A percentile compares a stretch with the other conserved stretches of the same genome.
phyloP scores from a whole-genome alignment of 148 eudicot genomes.

The Spergularia bocconei region DNA sequence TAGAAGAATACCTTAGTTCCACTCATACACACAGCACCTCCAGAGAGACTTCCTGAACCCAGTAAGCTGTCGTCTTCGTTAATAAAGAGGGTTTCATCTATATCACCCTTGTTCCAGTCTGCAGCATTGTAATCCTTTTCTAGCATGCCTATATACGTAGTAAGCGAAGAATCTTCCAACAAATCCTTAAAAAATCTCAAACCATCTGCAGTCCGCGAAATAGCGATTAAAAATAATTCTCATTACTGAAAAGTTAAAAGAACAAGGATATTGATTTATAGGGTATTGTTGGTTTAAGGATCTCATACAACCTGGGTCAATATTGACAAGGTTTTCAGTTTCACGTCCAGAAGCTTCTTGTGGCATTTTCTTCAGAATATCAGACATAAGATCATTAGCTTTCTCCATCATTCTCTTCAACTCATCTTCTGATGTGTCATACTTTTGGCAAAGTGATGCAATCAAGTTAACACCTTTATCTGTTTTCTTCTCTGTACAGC shows the following conservation, averaged over 20 bases:
- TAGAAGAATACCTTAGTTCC: constrained; percentile 61
- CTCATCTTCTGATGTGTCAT: constrained; percentile 86
- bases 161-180: constrained; percentile 57
- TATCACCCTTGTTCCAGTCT: constrained; percentile 55
- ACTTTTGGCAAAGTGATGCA: constrained; percentile 73
- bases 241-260: neutral
- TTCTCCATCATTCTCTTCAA: constrained; percentile 67
- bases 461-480: constrained; percentile 67
- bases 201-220: constrained; percentile 51
- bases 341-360: constrained; percentile 56
- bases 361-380: constrained; percentile 60
- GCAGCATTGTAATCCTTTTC: constrained; percentile 84
- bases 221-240: constrained; percentile 10
- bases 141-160: constrained; percentile 49
- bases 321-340: constrained; percentile 48
- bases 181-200: constrained; percentile 72
- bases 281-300: neutral
- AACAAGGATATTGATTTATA: neutral
- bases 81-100: constrained; percentile 85
- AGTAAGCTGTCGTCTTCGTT: constrained; percentile 83
- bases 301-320: constrained; percentile 59
- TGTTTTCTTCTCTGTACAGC: constrained; percentile 57
- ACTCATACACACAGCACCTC: constrained; percentile 58
- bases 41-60: constrained; percentile 88
- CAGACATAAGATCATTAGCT: constrained; percentile 59